phyloP scores from a whole-genome alignment of 2,329 filamentous ascomycete species.

The Fragosphaeria purpurea region DNA sequence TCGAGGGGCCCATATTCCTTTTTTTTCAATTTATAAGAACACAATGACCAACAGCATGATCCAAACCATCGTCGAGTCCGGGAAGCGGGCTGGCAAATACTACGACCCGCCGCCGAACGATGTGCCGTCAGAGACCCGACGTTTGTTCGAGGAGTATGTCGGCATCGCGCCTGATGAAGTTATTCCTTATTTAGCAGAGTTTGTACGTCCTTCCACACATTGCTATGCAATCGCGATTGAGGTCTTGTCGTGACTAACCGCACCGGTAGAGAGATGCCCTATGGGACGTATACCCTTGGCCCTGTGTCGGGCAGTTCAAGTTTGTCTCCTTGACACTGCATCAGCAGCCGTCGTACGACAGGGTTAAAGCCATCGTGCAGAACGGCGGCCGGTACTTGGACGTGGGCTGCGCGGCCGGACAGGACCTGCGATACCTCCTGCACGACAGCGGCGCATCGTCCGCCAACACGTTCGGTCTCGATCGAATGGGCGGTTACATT shows the following conservation, averaged over 20 bases:
- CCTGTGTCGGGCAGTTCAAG: slow-evolving; percentile 13
- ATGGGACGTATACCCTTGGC: slow-evolving; percentile 5
- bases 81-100: not conserved
- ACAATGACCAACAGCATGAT: not conserved
- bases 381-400: slow-evolving; percentile 11
- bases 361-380: slow-evolving; percentile 3
- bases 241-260: no score
- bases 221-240: no score
- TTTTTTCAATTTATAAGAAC: no score
- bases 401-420: slow-evolving; percentile 9
- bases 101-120: not conserved
- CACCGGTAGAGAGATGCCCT: not conserved
- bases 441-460: slow-evolving; percentile 7
- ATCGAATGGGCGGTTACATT: slow-evolving; percentile 7
- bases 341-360: slow-evolving; percentile 4
- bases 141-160: slow-evolving; percentile 3
- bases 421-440: slow-evolving; percentile 13
- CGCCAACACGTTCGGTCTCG: slow-evolving; percentile 8
- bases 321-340: slow-evolving; percentile 8
- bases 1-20: no score
- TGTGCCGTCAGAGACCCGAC: not conserved
- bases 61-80: not conserved
- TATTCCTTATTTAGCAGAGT: slow-evolving; percentile 1
- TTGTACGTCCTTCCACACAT: not conserved
- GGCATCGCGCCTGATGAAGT: not conserved